phyloP scores from a whole-genome alignment of 345 rosid genomes.

The Sonneratia alba region DNA sequence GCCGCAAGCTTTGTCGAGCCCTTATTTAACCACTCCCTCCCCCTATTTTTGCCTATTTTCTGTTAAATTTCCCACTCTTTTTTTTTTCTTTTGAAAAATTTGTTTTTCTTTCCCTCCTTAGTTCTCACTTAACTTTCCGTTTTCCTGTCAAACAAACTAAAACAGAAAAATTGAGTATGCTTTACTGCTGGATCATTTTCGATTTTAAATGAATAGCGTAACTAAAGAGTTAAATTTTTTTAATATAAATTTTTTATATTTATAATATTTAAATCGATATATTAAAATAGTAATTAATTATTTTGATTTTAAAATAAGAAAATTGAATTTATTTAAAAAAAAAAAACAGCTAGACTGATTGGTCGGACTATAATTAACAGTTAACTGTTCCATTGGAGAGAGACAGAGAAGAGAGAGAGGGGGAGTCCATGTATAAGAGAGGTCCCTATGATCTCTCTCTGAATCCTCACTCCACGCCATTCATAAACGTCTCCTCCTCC shows the following conservation, averaged over 20 bases:
- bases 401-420: not conserved
- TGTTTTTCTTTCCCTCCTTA: not conserved
- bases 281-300: too few species aligned
- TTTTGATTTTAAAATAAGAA: too few species aligned
- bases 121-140: not conserved
- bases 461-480: not conserved
- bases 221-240: too few species aligned
- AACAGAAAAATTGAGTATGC: too few species aligned
- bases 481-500: not conserved
- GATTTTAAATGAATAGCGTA: too few species aligned
- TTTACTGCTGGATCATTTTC: too few species aligned
- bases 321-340: too few species aligned
- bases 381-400: conserved; percentile 24
- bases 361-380: conserved; percentile 12
- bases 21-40: conserved; percentile 10
- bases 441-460: conserved; percentile 7
- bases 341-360: conserved; percentile 8
- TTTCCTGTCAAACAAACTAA: too few species aligned
- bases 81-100: not conserved
- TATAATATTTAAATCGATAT: too few species aligned
- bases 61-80: conserved; percentile 20
- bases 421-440: not conserved
- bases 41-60: conserved; percentile 41
- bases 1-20: conserved; percentile 18
- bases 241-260: too few species aligned